These are phyloP conservation scores for Thraustotheca clavata DNA, from an alignment of 352 stramenopile genomes.

Conservation along the genomic window DNA sequence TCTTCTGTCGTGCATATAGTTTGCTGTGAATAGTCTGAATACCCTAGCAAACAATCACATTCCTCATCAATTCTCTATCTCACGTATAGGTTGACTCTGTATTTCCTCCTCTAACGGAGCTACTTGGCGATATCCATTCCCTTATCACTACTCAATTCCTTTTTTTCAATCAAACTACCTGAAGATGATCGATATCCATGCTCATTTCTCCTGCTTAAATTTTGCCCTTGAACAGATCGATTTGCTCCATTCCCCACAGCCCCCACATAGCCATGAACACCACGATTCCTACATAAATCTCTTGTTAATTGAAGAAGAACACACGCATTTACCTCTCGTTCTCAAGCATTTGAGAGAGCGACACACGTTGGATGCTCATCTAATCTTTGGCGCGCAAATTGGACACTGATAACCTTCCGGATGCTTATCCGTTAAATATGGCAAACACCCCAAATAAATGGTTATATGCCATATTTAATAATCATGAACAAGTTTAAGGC, in stretches of 20 bases:
- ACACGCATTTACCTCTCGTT: conserved; percentile 3
- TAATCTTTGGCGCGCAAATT: conserved; percentile 12
- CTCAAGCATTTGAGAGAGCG: conserved; percentile 20
- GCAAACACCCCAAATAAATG: background rate
- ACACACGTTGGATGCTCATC: conserved; percentile 1
- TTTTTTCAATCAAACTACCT: background rate
- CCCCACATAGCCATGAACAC: background rate
- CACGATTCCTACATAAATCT: background rate
- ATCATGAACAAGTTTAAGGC: background rate
- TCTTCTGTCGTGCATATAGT: conserved; percentile 19
- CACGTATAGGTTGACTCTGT: conserved; percentile 15
- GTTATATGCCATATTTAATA: background rate
- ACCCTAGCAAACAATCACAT: conserved; percentile 10
- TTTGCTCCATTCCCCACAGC: too few species aligned
- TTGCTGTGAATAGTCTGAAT: conserved; percentile 8
- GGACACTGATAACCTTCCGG: background rate
- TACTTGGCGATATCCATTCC: background rate
- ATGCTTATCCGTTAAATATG: background rate
- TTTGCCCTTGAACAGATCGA: too few species aligned
- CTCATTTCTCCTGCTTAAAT: background rate
- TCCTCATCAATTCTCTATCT: background rate
- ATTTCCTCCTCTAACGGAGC: background rate
- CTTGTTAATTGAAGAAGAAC: background rate
- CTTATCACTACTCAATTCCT: too few species aligned
- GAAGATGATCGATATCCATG: background rate